Percentiles rank a stretch among this genome's conserved stretches.
phyloP scores from a whole-genome alignment of 2,329 filamentous ascomycete genomes.

The Xylaria sp. region DNA sequence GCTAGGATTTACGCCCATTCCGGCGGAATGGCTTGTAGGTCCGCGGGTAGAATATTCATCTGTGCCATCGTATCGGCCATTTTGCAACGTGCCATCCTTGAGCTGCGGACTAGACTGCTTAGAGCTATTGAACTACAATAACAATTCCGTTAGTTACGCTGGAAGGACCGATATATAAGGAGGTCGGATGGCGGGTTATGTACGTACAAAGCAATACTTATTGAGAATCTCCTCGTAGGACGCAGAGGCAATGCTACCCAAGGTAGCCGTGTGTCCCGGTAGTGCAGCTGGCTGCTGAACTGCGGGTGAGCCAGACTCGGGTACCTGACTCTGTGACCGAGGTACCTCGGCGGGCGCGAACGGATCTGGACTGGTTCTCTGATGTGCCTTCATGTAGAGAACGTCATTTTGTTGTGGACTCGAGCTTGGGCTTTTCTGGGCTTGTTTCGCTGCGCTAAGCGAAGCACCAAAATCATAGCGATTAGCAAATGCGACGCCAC shows the following conservation, averaged over 20 bases:
- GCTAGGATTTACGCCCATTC: conserved; percentile 47
- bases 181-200: conserved; percentile 47
- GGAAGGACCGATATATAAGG: conserved; percentile 18
- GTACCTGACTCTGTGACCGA: conserved; percentile 5
- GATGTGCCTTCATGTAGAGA: conserved; percentile 61
- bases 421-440: conserved; percentile 63
- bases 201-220: conserved; percentile 99
- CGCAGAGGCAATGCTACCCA: conserved; percentile 72
- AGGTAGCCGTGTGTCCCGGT: conserved; percentile 33
- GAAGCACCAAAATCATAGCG: conserved; percentile 98
- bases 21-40: conserved; percentile 46
- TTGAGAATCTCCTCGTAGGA: conserved; percentile 97
- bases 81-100: conserved; percentile 54
- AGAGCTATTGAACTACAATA: conserved; percentile 62
- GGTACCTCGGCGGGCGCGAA: conserved; percentile 25
- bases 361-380: conserved; percentile 43
- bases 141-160: conserved; percentile 34
- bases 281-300: conserved; percentile 18
- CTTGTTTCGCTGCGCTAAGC: conserved; percentile 79
- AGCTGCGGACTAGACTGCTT: conserved; percentile 59
- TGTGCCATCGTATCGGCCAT: conserved; percentile 51
- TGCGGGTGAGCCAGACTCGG: conserved; percentile 7
- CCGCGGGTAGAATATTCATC: conserved; percentile 44
- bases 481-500: conserved; percentile 81
- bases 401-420: conserved; percentile 56